Percentiles rank a stretch among this genome's conserved stretches.
Evolutionary conservation across 2,329 filamentous ascomycete genomes (phyloP).

Genomic region (Verticillium alfalfae): DNA sequence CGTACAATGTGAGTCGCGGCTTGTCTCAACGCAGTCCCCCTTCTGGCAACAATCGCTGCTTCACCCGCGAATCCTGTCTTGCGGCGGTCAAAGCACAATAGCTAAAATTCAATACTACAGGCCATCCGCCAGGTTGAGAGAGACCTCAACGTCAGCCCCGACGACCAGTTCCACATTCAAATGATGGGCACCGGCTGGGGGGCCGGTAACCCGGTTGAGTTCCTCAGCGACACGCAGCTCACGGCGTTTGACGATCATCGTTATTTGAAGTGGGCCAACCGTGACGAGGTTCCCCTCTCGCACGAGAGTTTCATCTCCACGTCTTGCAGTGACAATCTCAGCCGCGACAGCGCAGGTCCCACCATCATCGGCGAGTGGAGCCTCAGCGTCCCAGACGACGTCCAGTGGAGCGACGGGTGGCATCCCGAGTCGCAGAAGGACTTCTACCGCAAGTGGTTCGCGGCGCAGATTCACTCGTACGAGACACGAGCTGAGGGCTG

Average conservation of each 20-base stretch:
- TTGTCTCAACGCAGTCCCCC: neutral
- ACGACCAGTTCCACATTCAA: slow-evolving; percentile 45
- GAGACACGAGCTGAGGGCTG: slow-evolving; percentile 46
- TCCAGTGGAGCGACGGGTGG: slow-evolving; percentile 40
- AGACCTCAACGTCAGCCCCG: slow-evolving; percentile 30
- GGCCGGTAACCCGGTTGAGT: slow-evolving; percentile 44
- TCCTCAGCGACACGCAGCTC: slow-evolving; percentile 33
- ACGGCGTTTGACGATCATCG: slow-evolving; percentile 54
- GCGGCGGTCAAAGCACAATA: too few relatives aligned
- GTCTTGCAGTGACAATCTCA: slow-evolving; percentile 42
- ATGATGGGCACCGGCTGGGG: slow-evolving; percentile 48
- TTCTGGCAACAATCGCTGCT: neutral
- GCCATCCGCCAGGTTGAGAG: slow-evolving; percentile 44
- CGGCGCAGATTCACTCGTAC: slow-evolving; percentile 49
- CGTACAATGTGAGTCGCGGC: slow-evolving; percentile 15
- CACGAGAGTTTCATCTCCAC: slow-evolving; percentile 44
- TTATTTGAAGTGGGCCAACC: slow-evolving; percentile 48
- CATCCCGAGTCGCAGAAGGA: slow-evolving; percentile 28
- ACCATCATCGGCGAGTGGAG: slow-evolving; percentile 56
- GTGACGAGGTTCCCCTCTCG: slow-evolving; percentile 28
- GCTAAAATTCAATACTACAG: slow-evolving; percentile 9
- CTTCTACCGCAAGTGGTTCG: slow-evolving; percentile 54
- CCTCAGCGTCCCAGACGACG: slow-evolving; percentile 41
- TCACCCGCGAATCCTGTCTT: too few relatives aligned
- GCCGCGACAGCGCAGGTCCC: slow-evolving; percentile 30